Evolutionary conservation across 768 basidiomycete species (phyloP).

Genomic region (Phanerochaete sordida): DNA sequence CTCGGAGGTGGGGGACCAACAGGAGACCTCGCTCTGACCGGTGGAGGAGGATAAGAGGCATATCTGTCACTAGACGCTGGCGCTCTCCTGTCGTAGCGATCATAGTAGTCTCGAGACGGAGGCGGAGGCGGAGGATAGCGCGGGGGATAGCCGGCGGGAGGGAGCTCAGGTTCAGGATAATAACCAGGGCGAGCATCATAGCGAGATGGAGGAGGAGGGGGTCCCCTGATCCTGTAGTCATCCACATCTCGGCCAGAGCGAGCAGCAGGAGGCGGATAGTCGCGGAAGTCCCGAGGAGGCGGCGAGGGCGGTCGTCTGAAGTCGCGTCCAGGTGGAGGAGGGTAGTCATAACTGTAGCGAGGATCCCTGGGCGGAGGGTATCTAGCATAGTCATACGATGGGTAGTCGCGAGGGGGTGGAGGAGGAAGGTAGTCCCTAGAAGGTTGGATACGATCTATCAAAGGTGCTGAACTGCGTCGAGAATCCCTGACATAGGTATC

Average conservation of each 20-base stretch:
- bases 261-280: constrained; percentile 48
- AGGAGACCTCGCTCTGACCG: constrained; percentile 51
- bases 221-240: constrained; percentile 60
- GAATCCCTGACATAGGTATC: constrained; percentile 14
- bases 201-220: constrained; percentile 47
- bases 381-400: constrained; percentile 47
- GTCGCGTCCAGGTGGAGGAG: constrained; percentile 46
- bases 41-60: constrained; percentile 38
- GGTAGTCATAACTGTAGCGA: constrained; percentile 56
- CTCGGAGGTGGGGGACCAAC: constrained; percentile 46
- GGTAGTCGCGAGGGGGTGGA: constrained; percentile 35
- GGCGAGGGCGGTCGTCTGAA: constrained; percentile 58
- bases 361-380: constrained; percentile 48
- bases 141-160: constrained; percentile 43
- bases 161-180: constrained; percentile 42
- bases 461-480: constrained; percentile 45
- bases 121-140: constrained; percentile 47
- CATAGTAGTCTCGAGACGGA: constrained; percentile 42
- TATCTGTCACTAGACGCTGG: constrained; percentile 40
- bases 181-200: constrained; percentile 48
- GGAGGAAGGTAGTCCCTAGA: constrained; percentile 49
- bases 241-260: constrained; percentile 60
- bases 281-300: constrained; percentile 64
- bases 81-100: constrained; percentile 57
- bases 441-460: constrained; percentile 56